Conservation (phyloP, 176 grass and related monocot species). For the Aegilops speltoides region DNA sequence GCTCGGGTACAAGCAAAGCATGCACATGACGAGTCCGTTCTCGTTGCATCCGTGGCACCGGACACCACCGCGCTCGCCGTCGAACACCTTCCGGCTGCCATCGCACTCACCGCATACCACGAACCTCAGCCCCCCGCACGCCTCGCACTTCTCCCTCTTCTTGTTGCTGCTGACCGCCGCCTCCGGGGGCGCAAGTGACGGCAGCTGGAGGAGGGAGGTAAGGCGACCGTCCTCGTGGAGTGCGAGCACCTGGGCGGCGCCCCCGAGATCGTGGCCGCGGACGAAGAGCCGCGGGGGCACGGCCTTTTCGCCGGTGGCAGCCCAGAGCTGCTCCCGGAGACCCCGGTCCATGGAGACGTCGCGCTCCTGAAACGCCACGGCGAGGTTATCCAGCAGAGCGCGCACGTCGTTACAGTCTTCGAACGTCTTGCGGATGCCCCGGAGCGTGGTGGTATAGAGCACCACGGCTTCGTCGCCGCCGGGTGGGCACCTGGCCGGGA, state of each 20-base stretch:
- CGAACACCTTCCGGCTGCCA: conserved; percentile 60
- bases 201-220: conserved; percentile 47
- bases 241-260: conserved; percentile 51
- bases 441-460: conserved; percentile 74
- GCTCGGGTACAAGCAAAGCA: conserved; percentile 40
- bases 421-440: conserved; percentile 73
- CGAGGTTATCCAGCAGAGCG: conserved; percentile 60
- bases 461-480: conserved; percentile 41
- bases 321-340: conserved; percentile 68
- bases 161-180: background rate
- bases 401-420: conserved; percentile 65
- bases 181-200: background rate
- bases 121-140: conserved; percentile 55
- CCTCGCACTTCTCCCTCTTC: conserved; percentile 29
- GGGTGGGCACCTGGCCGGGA: conserved; percentile 55
- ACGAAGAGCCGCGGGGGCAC: conserved; percentile 77
- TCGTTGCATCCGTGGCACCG: conserved; percentile 67
- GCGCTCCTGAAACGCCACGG: conserved; percentile 60
- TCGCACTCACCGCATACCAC: conserved; percentile 59
- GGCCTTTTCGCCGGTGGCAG: conserved; percentile 38
- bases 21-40: conserved; percentile 71
- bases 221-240: conserved; percentile 74
- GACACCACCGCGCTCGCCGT: conserved; percentile 30
- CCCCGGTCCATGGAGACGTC: conserved; percentile 89
- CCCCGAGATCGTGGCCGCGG: conserved; percentile 58